phyloP scores from a whole-genome alignment of 2,329 filamentous ascomycete species.

The Neoscytalidium dimidiatum region DNA sequence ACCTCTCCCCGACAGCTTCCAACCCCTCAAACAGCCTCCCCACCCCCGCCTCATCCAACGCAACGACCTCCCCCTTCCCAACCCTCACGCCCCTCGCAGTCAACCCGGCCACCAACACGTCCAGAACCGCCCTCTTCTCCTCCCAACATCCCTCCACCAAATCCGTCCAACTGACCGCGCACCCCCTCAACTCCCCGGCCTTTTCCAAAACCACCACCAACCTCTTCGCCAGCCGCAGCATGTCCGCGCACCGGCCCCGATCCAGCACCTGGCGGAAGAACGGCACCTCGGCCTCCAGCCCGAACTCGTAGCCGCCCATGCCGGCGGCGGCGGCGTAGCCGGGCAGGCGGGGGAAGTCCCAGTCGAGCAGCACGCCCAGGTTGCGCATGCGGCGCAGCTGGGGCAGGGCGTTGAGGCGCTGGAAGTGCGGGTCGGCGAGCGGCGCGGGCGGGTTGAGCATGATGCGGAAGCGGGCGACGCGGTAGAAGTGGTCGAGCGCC shows the following conservation, averaged over 20 bases:
- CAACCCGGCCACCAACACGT: background rate
- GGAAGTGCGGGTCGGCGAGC: constrained; percentile 15
- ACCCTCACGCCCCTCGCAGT: background rate
- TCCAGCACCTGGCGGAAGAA: constrained; percentile 6
- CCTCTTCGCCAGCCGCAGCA: constrained; percentile 6
- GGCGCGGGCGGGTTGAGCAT: constrained; percentile 11
- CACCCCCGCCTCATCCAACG: background rate
- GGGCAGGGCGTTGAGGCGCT: constrained; percentile 2
- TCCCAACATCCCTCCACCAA: constrained; percentile 10
- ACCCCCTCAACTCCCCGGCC: background rate
- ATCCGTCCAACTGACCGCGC: constrained; percentile 4
- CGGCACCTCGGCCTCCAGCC: background rate
- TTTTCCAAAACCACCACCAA: background rate
- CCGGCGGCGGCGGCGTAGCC: background rate
- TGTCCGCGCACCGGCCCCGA: background rate
- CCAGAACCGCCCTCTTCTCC: background rate
- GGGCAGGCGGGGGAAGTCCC: background rate
- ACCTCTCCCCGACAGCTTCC: background rate
- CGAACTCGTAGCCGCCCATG: background rate
- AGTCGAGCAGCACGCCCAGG: constrained; percentile 1
- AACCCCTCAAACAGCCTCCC: background rate
- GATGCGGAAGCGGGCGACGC: constrained; percentile 5
- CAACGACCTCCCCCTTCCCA: background rate
- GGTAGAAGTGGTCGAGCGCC: constrained; percentile 11
- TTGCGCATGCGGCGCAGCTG: constrained; percentile 1